Evolutionary conservation across 169 alveolate genomes (phyloP), one percentile per base, ranked within the genome.

Genomic region (Plasmodium ovale): DNA sequence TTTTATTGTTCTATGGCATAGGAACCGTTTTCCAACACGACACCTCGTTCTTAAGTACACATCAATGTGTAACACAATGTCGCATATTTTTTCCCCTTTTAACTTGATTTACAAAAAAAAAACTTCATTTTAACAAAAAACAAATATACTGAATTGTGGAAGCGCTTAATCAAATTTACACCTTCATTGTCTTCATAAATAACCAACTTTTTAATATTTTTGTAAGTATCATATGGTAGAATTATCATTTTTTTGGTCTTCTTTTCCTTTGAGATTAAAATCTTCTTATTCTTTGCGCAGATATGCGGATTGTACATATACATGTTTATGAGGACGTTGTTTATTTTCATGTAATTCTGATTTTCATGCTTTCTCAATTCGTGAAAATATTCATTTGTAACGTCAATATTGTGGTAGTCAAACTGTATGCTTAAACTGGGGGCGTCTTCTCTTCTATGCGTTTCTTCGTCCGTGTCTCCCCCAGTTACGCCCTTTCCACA

Each of bases 171-270:
- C 5, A 85, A 25, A 23, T 77, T 77, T n/a, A 47, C 3, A 14
- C 59, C 25, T 14, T 85, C 69, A 16, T 3, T 31, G 27, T 19
- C 62, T 25, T 33, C 47, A 51, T 51, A 23, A 21, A 23, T 68
- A 64, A 69, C 54, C 35, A 85, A 42, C 35, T 67, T 85, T 51
- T 64, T 39, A 53, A 85, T 85, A 31, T 85, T 85, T 69, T 71
- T 69, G 49, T 85, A 85, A 21, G 87, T 54, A 51, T 85, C 91
- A 42, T 85, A 72, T 56, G 91, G 91, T 35, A 85, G 68, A 42
- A 85, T 69, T n/a, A 85, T 69, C 2, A 85, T 31, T 49, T 69
- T 85, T 23, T 85, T 85, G n/a, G 39, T 56, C 6, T 60, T 68
- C 51, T 47, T 79, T 4, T 56, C 44, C 19, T 65, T 79, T 37